phyloP scores from a whole-genome alignment of 2,329 filamentous ascomycete species.

The Zymoseptoria passerinii region DNA sequence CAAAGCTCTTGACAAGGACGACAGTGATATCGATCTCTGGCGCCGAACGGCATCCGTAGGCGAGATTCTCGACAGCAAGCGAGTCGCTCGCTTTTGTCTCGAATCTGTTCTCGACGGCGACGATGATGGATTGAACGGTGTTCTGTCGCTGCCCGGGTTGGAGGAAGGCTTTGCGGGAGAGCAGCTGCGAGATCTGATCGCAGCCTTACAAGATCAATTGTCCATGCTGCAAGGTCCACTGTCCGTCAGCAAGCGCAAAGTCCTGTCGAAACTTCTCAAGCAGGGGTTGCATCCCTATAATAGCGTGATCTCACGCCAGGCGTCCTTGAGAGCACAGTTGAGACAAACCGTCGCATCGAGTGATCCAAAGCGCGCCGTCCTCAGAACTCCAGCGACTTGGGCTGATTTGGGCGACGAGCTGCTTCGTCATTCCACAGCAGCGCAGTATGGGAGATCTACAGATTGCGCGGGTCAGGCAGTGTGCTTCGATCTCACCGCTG shows the following conservation, averaged over 20 bases:
- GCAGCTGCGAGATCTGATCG: constrained; percentile 42
- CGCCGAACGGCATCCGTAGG: constrained; percentile 51
- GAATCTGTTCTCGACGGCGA: constrained; percentile 57
- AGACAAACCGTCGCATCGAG: neutral
- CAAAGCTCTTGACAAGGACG: constrained; percentile 56
- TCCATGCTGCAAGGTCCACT: constrained; percentile 46
- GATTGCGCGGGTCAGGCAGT: constrained; percentile 18
- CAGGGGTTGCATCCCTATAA: constrained; percentile 48
- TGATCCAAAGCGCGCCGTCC: constrained; percentile 12
- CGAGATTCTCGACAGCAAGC: constrained; percentile 48
- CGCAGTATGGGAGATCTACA: constrained; percentile 20
- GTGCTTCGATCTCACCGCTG: constrained; percentile 18
- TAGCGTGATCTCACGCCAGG: constrained; percentile 28
- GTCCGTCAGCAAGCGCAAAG: constrained; percentile 42
- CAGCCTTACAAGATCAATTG: constrained; percentile 46
- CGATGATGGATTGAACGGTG: constrained; percentile 47
- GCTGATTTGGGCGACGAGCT: constrained; percentile 27
- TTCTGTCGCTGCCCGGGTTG: constrained; percentile 50
- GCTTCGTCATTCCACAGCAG: constrained; percentile 21
- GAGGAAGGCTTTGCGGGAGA: constrained; percentile 48
- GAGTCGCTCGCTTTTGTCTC: constrained; percentile 53
- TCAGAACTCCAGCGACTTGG: constrained; percentile 26
- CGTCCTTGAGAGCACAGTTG: constrained; percentile 5
- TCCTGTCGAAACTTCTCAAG: constrained; percentile 45
- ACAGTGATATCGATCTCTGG: constrained; percentile 57